These are phyloP conservation scores for Mycena galericulata DNA, from an alignment of 768 basidiomycete genomes.

Conservation along the genomic window DNA sequence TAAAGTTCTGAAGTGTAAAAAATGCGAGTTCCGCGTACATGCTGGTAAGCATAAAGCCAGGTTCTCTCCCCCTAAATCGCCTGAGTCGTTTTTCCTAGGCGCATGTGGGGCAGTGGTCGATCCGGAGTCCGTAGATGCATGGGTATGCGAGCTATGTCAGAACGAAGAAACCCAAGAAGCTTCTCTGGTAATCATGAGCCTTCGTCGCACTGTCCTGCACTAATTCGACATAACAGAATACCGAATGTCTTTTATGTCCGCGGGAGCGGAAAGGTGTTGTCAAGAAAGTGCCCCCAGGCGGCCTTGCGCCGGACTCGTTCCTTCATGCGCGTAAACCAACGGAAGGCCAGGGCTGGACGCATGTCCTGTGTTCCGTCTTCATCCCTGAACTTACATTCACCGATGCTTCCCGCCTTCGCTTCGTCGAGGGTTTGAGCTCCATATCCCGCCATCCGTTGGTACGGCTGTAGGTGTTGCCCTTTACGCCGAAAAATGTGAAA, in stretches of 20 bases:
- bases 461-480: slow-evolving; percentile 63
- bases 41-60: slow-evolving; percentile 68
- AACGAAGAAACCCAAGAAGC: slow-evolving; percentile 87
- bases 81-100: slow-evolving; percentile 50
- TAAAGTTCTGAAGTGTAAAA: slow-evolving; percentile 84
- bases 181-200: slow-evolving; percentile 67
- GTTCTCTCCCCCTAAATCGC: neutral
- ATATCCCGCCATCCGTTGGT: slow-evolving; percentile 81
- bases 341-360: slow-evolving; percentile 94
- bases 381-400: slow-evolving; percentile 87
- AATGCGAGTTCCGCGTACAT: slow-evolving; percentile 84
- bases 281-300: slow-evolving; percentile 51
- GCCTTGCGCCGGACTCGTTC: slow-evolving; percentile 69
- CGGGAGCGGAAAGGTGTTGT: slow-evolving; percentile 63
- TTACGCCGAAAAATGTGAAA: neutral
- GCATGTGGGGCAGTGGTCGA: slow-evolving; percentile 78
- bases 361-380: slow-evolving; percentile 91
- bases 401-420: slow-evolving; percentile 75
- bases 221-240: slow-evolving; percentile 60
- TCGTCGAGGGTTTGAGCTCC: slow-evolving; percentile 89
- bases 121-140: slow-evolving; percentile 72
- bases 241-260: slow-evolving; percentile 90
- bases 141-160: slow-evolving; percentile 90
- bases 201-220: slow-evolving; percentile 10
- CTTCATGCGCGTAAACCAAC: slow-evolving; percentile 89